Conservation (phyloP, 768 basidiomycete species). For the Leccinum longicurvipes region DNA sequence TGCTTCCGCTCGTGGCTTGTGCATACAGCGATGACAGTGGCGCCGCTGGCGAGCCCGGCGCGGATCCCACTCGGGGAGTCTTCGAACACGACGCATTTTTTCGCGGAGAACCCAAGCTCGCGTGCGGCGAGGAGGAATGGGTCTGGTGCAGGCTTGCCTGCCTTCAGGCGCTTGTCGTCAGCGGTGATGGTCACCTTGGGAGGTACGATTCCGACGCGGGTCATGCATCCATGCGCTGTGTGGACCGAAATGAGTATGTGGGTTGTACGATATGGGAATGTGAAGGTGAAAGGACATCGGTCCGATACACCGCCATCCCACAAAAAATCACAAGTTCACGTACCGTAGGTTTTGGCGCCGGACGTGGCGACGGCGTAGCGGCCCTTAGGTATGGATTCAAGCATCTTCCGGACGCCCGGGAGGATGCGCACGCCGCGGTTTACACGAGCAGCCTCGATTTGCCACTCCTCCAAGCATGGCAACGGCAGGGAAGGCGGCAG, state of each 20-base stretch:
- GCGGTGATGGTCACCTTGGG: conserved; percentile 72
- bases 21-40: conserved; percentile 70
- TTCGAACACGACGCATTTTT: conserved; percentile 73
- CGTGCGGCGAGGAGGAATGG: conserved; percentile 62
- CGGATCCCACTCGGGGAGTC: conserved; percentile 67
- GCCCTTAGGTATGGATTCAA: conserved; percentile 62
- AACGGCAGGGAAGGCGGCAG: background rate
- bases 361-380: conserved; percentile 72
- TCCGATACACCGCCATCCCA: background rate
- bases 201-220: conserved; percentile 64
- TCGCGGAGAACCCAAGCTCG: conserved; percentile 52
- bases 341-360: conserved; percentile 68
- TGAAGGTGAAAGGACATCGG: background rate
- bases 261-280: background rate
- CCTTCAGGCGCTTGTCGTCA: conserved; percentile 69
- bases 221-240: conserved; percentile 63
- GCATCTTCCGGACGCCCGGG: conserved; percentile 64
- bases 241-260: background rate
- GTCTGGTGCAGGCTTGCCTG: conserved; percentile 61
- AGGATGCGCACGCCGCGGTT: conserved; percentile 68
- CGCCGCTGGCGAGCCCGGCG: conserved; percentile 70
- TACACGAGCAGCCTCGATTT: conserved; percentile 51
- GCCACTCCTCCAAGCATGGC: conserved; percentile 46
- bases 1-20: conserved; percentile 62
- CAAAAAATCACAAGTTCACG: conserved; percentile 16